Evolutionary conservation across 164 flowering plant species (phyloP), one percentile per base, ranked within the genome.

Genomic region (Berberis vulgaris): DNA sequence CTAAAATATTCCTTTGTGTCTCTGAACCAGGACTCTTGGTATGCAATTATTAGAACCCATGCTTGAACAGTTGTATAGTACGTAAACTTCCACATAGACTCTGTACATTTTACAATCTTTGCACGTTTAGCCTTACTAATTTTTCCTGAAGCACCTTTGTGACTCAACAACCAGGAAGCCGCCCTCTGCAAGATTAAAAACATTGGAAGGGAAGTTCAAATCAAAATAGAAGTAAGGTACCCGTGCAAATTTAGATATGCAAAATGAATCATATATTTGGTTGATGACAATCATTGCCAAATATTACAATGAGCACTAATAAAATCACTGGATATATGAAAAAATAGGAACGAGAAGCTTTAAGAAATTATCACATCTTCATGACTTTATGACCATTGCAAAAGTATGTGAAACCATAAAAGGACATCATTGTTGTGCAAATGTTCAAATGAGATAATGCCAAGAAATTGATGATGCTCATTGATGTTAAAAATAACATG

Each of bases 31-130:
- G 95, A 84, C 68, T 94, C 96, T 26, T 75, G 57, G 65, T 74
- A 86, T 44, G 66, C 71, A 52, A 79, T 66, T 64, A 63, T 60
- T 58, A 94, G 81, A 71, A 86, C 47, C 45, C 66, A 88, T 54
- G 61, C 65, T 74, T 94, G 87, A 66, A 81, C 80, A 57, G 83
- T 67, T 1, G 80, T 86, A 73, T 87, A 91, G 80, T 91, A 89
- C 40, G 85, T 69, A 41, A 91, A 70, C 76, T 94, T 94, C 98
- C 97, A 94, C 89, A 91, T 74, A 57, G 97, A 91, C 72, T 94
- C 97, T 3, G 88, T 76, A 68, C 86, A 89, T 79, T 94, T 94
- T 55, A 43, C 76, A 65, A 94, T 75, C 76, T 89, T 91, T 64
- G 76, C 81, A 43, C 55, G 75, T 54, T 74, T 79, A 64, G 78